phyloP scores from a whole-genome alignment of 345 rosid species.

The Acer negundo region DNA sequence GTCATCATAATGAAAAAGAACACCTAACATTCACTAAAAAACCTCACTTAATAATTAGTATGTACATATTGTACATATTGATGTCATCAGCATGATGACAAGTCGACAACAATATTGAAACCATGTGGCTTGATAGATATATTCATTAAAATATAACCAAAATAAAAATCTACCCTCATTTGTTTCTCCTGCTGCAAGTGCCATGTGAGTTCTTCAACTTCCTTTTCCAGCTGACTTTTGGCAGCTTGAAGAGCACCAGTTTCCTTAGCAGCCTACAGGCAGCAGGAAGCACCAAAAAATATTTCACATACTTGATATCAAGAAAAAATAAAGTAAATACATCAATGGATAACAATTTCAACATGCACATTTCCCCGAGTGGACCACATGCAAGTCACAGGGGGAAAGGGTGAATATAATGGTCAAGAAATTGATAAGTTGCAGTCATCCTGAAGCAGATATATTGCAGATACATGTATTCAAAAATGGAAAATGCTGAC shows the following conservation, averaged over 20 bases:
- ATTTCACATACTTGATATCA: neutral
- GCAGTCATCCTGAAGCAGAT: slow-evolving; percentile 3
- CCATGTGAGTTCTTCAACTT: slow-evolving; percentile 92
- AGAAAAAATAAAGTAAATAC: neutral
- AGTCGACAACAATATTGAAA: neutral
- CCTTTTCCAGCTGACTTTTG: slow-evolving; percentile 85
- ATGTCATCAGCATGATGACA: neutral
- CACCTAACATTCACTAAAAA: neutral
- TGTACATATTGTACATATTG: neutral
- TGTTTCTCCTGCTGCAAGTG: slow-evolving; percentile 80
- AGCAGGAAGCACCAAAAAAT: slow-evolving; percentile 22
- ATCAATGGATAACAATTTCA: slow-evolving; percentile 4
- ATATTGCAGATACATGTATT: slow-evolving; percentile 4
- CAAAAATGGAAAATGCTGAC: neutral
- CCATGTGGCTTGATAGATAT: neutral
- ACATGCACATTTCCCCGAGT: neutral
- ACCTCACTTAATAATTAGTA: neutral
- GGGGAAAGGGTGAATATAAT: neutral
- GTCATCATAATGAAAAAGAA: neutral
- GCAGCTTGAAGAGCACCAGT: slow-evolving; percentile 97
- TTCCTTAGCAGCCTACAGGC: slow-evolving; percentile 87
- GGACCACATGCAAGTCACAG: neutral
- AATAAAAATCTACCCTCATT: slow-evolving; percentile 57
- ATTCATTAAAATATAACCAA: neutral
- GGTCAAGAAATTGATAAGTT: neutral